A percentile compares a stretch with the other conserved stretches of the same genome.
Conservation (phyloP, 495 filamentous ascomycete species). For the Aspergillus ellipticus region DNA sequence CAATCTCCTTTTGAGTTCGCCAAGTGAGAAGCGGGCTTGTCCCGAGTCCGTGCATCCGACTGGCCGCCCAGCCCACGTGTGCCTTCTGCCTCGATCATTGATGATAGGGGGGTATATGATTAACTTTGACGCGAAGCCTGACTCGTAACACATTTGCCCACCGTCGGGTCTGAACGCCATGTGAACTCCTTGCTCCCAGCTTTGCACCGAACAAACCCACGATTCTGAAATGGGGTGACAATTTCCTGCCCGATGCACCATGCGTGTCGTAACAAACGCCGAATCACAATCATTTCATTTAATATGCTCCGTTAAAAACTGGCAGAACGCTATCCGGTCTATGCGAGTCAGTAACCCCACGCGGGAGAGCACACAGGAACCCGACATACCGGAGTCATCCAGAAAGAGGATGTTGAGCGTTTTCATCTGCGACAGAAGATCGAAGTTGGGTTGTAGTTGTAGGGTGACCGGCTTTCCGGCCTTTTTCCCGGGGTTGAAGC, state of each 20-base stretch:
- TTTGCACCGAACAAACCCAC: background rate
- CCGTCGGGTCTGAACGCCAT: background rate
- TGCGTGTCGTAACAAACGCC: background rate
- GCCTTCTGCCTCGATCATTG: background rate
- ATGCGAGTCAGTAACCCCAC: background rate
- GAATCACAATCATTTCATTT: background rate
- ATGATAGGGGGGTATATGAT: background rate
- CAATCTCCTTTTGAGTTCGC: background rate
- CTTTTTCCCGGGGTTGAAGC: constrained; percentile 39
- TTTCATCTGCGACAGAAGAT: constrained; percentile 41
- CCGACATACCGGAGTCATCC: constrained; percentile 38
- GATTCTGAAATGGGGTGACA: background rate
- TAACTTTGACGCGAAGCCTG: background rate
- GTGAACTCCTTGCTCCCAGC: background rate
- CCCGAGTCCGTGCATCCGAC: background rate
- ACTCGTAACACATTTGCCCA: background rate
- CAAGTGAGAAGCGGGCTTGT: background rate
- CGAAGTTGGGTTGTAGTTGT: constrained; percentile 42
- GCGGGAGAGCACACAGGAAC: background rate
- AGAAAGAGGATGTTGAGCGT: constrained; percentile 39
- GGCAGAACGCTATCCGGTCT: constrained; percentile 30
- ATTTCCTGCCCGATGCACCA: too few species aligned
- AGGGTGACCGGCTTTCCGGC: constrained; percentile 36
- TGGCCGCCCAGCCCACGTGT: background rate
- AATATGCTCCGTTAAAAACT: constrained; percentile 11